Conservation (phyloP, 1,139 yeast genomes). For the Suhomyces maxii region DNA sequence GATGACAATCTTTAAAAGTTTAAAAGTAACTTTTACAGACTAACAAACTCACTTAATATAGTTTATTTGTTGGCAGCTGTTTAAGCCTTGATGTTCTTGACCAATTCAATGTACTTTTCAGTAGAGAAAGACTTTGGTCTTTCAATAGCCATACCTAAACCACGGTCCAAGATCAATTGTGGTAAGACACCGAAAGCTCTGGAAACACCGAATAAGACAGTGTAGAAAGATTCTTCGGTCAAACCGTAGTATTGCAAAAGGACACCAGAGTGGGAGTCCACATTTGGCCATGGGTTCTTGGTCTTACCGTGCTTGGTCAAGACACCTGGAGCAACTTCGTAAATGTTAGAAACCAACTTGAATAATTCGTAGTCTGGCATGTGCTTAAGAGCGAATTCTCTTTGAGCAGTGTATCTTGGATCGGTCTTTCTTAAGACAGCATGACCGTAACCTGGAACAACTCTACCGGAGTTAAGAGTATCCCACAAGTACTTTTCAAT, state of each 20-base stretch:
- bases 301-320: constrained; percentile 97
- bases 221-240: constrained; percentile 93
- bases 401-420: constrained; percentile 96
- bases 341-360: constrained; percentile 85
- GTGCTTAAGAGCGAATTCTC: constrained; percentile 95
- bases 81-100: constrained; percentile 45
- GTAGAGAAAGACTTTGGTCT: constrained; percentile 96
- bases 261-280: constrained; percentile 97
- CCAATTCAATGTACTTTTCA: constrained; percentile 64
- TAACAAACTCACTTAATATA: not conserved
- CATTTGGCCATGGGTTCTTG: constrained; percentile 99
- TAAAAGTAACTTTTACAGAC: not conserved
- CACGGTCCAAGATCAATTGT: constrained; percentile 94
- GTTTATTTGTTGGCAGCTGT: not conserved
- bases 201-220: constrained; percentile 96
- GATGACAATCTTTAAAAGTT: constrained; percentile 6
- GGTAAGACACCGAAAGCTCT: constrained; percentile 98
- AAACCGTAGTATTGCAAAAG: constrained; percentile 96
- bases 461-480: constrained; percentile 87
- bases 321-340: constrained; percentile 94
- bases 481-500: constrained; percentile 91
- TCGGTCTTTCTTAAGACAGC: constrained; percentile 96
- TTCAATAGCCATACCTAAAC: constrained; percentile 92
- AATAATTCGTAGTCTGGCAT: constrained; percentile 95
- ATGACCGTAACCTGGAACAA: constrained; percentile 97